Conservation (phyloP, 2,329 filamentous ascomycete species). For the Penicillium psychrosexuale region DNA sequence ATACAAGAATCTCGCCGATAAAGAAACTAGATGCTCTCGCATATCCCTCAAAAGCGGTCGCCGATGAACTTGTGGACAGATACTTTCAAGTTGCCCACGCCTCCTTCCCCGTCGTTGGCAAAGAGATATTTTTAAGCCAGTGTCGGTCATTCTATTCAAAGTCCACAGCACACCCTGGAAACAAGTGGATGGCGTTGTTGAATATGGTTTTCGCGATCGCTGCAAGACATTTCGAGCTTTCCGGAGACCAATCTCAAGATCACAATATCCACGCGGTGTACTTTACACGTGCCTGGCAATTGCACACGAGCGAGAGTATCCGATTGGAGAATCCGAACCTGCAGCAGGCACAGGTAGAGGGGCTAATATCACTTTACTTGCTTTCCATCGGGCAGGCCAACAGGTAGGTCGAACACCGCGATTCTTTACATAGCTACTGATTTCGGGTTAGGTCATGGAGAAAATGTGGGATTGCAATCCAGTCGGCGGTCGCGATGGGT, state of each 20-base stretch:
- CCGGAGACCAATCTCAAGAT: slow-evolving; percentile 25
- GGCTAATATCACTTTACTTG: slow-evolving; percentile 42
- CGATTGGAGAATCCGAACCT: slow-evolving; percentile 43
- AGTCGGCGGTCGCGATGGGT: slow-evolving; percentile 6
- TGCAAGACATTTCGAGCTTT: slow-evolving; percentile 35
- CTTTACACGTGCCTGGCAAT: slow-evolving; percentile 43
- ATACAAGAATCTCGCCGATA: slow-evolving; percentile 33
- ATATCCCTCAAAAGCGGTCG: slow-evolving; percentile 35
- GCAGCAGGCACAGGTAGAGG: slow-evolving; percentile 45
- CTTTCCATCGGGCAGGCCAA: slow-evolving; percentile 42
- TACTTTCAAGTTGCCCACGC: slow-evolving; percentile 43
- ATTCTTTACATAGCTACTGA: not conserved
- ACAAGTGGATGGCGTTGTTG: slow-evolving; percentile 42
- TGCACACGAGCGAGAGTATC: slow-evolving; percentile 36
- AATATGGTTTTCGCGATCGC: slow-evolving; percentile 47
- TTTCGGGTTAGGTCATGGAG: slow-evolving; percentile 4
- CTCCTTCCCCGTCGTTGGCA: slow-evolving; percentile 44
- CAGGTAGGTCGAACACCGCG: slow-evolving; percentile 25
- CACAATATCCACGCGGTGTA: slow-evolving; percentile 38
- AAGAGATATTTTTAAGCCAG: slow-evolving; percentile 38
- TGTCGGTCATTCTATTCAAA: slow-evolving; percentile 37
- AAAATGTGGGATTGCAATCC: slow-evolving; percentile 9
- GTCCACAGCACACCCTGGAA: slow-evolving; percentile 34
- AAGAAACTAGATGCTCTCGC: slow-evolving; percentile 37
- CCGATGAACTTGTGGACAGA: slow-evolving; percentile 40